A percentile compares a stretch with the other conserved stretches of the same genome.
Conservation (phyloP, 805 yeast species). For the Brettanomyces nanus region DNA sequence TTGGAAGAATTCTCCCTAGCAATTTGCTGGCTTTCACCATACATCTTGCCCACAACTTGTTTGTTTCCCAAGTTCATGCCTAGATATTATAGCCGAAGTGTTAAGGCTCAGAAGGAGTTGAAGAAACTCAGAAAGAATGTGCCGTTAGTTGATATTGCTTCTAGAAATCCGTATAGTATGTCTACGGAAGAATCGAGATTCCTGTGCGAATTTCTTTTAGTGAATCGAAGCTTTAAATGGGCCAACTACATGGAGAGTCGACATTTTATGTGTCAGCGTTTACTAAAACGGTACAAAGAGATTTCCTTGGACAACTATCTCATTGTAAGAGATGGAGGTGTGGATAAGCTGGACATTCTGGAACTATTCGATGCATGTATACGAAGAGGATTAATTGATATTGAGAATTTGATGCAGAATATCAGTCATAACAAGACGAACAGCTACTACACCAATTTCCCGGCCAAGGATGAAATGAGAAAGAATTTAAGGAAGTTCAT, state of each 20-base stretch:
- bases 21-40: conserved; percentile 44
- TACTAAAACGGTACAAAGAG: conserved; percentile 33
- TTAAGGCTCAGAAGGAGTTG: conserved; percentile 17
- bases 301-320: conserved; percentile 46
- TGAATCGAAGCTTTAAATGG: conserved; percentile 1
- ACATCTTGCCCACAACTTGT: conserved; percentile 56
- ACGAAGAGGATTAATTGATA: conserved; percentile 46
- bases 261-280: conserved; percentile 4
- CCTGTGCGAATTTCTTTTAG: conserved; percentile 25
- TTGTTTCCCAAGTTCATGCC: conserved; percentile 40
- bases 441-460: conserved; percentile 10
- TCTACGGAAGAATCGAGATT: conserved; percentile 30
- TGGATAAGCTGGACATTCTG: conserved; percentile 37
- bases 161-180: conserved; percentile 41
- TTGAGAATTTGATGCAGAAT: conserved; percentile 13
- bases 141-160: conserved; percentile 20
- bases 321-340: conserved; percentile 33
- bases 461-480: conserved; percentile 14
- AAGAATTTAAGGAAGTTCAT: conserved; percentile 10
- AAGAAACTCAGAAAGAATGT: conserved; percentile 9
- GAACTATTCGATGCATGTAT: conserved; percentile 49
- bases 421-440: conserved; percentile 1
- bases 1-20: conserved; percentile 52
- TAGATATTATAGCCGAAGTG: conserved; percentile 27
- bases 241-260: not conserved